Base-by-base conservation (phyloP, 331 rosid species). In the Acacia pycnantha region DNA sequence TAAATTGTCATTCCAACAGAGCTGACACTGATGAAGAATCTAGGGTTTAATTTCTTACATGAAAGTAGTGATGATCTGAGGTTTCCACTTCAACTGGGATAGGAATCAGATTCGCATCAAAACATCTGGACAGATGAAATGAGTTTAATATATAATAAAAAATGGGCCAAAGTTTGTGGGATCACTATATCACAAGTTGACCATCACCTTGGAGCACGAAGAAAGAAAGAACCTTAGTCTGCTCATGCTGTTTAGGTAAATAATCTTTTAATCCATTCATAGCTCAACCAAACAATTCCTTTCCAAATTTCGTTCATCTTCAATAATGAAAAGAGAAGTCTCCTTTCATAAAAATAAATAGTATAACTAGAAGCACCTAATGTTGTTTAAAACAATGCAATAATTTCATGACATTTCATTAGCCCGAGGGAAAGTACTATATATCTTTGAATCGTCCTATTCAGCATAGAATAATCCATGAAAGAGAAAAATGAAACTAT, bases 81-180 rank as follows among this genome's bases (percentile, higher is more conserved):
- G 87, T 82, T 89, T 96, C 99, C 75, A 94, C 81, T 82, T 96
- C 94, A 76, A 96, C 97, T 33, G 99, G 97, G 79, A 94, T 86
- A 69, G 83, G 94, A 70, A 91, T 80, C 94, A 96, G 84, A 89
- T 96, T 96, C 69, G 98, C 97, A 85, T 94, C 99, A 76, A 87
- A 87, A 88, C 99, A 96, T 82, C 99, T 96, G 79, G 85, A 51
- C 71, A 71, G 84, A 76, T 24, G 31, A 81, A 80, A 84, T 4
- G 48, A 22, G 81, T 26, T 78, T 77, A 35, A 43, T 77, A 35
- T 44, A 13, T 31, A 7, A 48, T 5, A 70, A 70, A n/a, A 78
- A 59, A 50, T 37, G 37, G 27, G 40, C 58, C 40, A 71, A 46
- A 46, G 69, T 40, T 77, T 53, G 35, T 62, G 68, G 5, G 72